phyloP scores from a whole-genome alignment of 2,329 filamentous ascomycete species.

The Talaromyces funiculosus region DNA sequence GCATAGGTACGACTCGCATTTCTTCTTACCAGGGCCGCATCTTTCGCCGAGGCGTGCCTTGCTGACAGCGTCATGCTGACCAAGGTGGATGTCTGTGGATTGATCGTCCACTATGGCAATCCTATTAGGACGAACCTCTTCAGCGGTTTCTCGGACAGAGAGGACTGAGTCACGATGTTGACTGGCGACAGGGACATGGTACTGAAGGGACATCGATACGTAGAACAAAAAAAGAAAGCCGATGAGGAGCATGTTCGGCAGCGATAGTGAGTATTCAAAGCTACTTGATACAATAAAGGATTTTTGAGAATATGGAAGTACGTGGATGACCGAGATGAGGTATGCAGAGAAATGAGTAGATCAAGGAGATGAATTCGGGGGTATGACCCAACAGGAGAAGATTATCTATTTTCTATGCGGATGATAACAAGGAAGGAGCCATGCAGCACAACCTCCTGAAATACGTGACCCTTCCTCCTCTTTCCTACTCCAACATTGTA shows the following conservation, averaged over 20 bases:
- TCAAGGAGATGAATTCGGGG: neutral
- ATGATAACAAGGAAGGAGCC: neutral
- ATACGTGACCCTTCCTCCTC: neutral
- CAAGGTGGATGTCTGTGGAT: neutral
- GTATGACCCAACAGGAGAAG: neutral
- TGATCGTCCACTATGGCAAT: neutral
- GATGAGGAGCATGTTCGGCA: constrained; percentile 5
- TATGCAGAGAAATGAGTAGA: neutral
- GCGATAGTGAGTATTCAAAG: neutral
- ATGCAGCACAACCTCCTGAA: neutral
- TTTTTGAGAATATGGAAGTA: neutral
- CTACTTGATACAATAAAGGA: neutral
- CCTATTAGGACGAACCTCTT: neutral
- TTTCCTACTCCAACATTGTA: neutral
- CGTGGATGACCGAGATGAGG: neutral
- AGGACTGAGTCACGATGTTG: neutral
- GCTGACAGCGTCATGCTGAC: neutral
- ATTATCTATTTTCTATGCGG: neutral
- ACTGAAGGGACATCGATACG: neutral
- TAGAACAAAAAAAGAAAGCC: neutral
- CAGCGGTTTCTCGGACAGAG: neutral
- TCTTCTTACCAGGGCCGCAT: constrained; percentile 32
- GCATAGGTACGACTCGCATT: constrained; percentile 32
- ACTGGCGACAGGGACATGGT: neutral
- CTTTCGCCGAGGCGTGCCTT: constrained; percentile 14